Percentiles rank a stretch among this genome's conserved stretches.
Conservation (phyloP, 2,329 filamentous ascomycete species). For the Fusarium piperis region DNA sequence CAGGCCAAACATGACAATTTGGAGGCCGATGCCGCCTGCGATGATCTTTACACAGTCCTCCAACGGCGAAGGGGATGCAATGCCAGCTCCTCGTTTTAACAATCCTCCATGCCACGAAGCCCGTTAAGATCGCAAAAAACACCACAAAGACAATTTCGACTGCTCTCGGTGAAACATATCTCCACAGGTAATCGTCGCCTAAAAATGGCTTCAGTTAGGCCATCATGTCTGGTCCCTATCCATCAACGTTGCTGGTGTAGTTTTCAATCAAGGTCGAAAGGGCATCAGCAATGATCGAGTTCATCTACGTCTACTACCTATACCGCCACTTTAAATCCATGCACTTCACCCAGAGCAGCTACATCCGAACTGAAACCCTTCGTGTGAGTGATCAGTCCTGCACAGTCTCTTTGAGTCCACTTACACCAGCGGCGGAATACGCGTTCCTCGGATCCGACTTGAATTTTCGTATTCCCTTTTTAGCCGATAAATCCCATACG, state of each 20-base stretch:
- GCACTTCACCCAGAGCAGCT: not conserved
- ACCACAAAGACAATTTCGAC: not conserved
- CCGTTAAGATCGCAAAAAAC: not conserved
- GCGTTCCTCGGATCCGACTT: constrained; percentile 21
- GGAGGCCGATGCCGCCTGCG: constrained; percentile 50
- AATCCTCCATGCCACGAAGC: not conserved
- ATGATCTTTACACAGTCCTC: constrained; percentile 62
- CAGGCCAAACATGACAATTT: constrained; percentile 66
- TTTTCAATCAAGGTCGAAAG: not conserved
- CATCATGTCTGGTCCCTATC: not conserved
- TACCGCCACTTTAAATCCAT: not conserved
- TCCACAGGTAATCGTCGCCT: not conserved
- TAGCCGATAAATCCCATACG: constrained; percentile 9
- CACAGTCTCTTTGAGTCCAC: not conserved
- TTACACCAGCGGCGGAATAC: constrained; percentile 9
- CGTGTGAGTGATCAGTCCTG: not conserved
- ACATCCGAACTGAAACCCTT: not conserved
- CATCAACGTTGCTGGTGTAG: not conserved
- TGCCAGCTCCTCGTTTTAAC: not conserved
- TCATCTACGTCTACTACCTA: not conserved
- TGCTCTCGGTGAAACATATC: not conserved
- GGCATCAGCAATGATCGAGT: not conserved
- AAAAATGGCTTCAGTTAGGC: not conserved
- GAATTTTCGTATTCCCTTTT: constrained; percentile 30
- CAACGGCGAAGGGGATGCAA: constrained; percentile 59